These are phyloP conservation scores for Suhomyces terraborum DNA, from an alignment of 1,139 yeast genomes.

Conservation along the genomic window DNA sequence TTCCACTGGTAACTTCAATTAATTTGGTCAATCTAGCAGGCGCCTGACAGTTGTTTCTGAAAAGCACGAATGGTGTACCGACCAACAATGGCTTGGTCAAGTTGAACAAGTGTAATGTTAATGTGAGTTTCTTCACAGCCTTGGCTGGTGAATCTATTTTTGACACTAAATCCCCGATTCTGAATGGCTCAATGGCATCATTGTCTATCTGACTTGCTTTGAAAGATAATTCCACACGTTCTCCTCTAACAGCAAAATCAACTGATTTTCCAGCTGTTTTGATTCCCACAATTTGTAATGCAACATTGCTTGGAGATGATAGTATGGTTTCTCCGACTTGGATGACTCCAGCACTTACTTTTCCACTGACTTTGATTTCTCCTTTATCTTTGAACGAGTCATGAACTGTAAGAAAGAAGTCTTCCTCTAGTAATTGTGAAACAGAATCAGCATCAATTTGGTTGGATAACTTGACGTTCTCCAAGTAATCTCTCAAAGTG, in stretches of 20 bases:
- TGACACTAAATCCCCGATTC: constrained; percentile 73
- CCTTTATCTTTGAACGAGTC: constrained; percentile 39
- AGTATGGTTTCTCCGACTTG: constrained; percentile 75
- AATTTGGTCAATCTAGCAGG: constrained; percentile 72
- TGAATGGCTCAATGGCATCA: constrained; percentile 52
- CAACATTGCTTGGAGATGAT: constrained; percentile 54
- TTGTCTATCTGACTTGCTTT: constrained; percentile 43
- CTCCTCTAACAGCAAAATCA: constrained; percentile 66
- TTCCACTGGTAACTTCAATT: constrained; percentile 47
- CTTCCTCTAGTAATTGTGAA: constrained; percentile 30
- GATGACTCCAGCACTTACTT: constrained; percentile 72
- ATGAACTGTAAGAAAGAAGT: constrained; percentile 52
- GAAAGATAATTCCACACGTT: constrained; percentile 62
- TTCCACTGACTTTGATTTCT: constrained; percentile 61
- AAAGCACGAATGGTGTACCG: constrained; percentile 81
- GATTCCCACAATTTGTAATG: constrained; percentile 37
- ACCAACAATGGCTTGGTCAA: constrained; percentile 72
- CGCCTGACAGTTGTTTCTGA: constrained; percentile 76
- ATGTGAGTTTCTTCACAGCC: constrained; percentile 52
- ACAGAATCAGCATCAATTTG: constrained; percentile 12
- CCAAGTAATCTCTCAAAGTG: constrained; percentile 63
- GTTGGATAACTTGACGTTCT: constrained; percentile 26
- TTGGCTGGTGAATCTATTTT: constrained; percentile 48
- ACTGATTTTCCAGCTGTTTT: constrained; percentile 28
- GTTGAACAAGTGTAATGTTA: constrained; percentile 67